These are phyloP conservation scores for Syzygium malaccense DNA, from an alignment of 441 rosid genomes.

Conservation along the genomic window DNA sequence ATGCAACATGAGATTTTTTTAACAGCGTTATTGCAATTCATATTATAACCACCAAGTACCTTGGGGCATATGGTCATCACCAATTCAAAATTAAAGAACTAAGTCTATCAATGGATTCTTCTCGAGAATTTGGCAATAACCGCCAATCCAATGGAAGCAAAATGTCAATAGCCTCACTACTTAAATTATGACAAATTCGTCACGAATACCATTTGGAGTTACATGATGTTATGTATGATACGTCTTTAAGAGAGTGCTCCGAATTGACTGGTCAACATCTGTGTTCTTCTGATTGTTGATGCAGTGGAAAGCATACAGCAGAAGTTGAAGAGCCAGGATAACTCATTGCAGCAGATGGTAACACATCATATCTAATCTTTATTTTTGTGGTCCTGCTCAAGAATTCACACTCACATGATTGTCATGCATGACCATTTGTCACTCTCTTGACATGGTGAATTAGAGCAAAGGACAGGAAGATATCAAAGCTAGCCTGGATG, in stretches of 20 bases:
- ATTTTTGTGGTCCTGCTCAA: not conserved
- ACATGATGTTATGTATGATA: not conserved
- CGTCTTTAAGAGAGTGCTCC: not conserved
- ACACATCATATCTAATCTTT: slow-evolving; percentile 2
- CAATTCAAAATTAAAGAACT: not conserved
- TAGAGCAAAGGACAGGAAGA: slow-evolving; percentile 66
- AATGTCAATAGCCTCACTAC: not conserved
- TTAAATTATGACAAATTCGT: not conserved
- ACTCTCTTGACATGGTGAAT: slow-evolving; percentile 16
- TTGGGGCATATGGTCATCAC: not conserved
- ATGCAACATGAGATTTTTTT: not conserved
- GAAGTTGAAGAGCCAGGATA: slow-evolving; percentile 59
- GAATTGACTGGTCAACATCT: not conserved
- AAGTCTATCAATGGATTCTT: not conserved
- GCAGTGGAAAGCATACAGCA: slow-evolving; percentile 73
- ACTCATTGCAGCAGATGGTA: slow-evolving; percentile 68
- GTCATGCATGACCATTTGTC: not conserved
- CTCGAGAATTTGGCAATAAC: not conserved
- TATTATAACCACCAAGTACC: not conserved
- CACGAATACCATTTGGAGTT: not conserved
- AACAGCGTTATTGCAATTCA: not conserved
- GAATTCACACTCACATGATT: not conserved
- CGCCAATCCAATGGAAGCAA: not conserved
- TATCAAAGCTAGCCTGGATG: slow-evolving; percentile 45
- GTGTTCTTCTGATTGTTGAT: slow-evolving; percentile 12